Base-by-base conservation (phyloP, 352 stramenopile species). In the Globisporangium nunn region DNA sequence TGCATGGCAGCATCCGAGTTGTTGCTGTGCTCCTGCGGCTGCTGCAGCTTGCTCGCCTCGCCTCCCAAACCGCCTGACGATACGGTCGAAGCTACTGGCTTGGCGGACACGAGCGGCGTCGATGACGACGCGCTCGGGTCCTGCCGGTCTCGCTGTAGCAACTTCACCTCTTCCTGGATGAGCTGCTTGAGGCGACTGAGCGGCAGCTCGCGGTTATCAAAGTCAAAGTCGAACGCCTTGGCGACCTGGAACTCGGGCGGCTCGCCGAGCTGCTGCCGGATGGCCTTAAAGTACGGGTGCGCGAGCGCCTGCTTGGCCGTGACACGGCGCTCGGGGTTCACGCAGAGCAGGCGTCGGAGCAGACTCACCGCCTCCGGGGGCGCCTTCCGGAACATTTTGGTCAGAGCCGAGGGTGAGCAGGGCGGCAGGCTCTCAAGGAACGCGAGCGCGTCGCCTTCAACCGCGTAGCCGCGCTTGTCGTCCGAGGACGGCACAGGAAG, bases 231-330 rank as follows among this genome's bases (percentile, higher is more conserved):
- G 8, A 93, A 73, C 45, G 83, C 23, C 23, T 23, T 23, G 91
- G 58, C 91, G 83, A 7, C 58, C 62, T 23, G 23, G 18, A 93
- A 72, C 28, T 73, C 58, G 30, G 92, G 64, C 3, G 70, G 46
- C 0, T 87, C 74, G 7, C 84, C 84, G 80, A 81, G 92, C 33
- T 93, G 81, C 11, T 97, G 83, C 53, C 96, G 86, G 43, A 98
- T 77, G 14, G 91, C 86, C 4, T 85, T 73, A 40, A 96, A 91
- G 59, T 96, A 92, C 18, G 82, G 78, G 45, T 92, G 82, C 3
- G 54, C 54, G 0, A 92, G 65, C 5, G 82, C 82, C 8, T 88
- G 78, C 18, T 85, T 64, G 0, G 80, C 78, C 0, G 78, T 71
- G 30, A 87, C 75, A 3, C 82, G 72, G 30, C 69, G 80, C 2